phyloP scores from a whole-genome alignment of 83 land plant species.

The Thuja plicata region DNA sequence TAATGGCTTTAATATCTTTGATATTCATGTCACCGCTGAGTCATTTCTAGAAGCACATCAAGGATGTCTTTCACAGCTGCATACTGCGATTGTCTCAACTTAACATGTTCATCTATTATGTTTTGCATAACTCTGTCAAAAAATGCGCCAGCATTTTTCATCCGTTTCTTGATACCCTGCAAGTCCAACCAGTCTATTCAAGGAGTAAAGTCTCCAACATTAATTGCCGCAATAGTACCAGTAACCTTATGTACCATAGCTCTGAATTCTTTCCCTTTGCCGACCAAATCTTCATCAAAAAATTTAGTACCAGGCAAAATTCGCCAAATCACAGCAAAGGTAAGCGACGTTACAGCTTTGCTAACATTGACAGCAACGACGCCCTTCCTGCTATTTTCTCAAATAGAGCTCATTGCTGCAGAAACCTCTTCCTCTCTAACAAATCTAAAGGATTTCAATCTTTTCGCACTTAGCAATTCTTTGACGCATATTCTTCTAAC shows the following conservation, averaged over 20 bases:
- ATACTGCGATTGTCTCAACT: not conserved
- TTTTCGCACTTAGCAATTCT: constrained; percentile 21
- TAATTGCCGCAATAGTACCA: not conserved
- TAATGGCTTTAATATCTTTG: not conserved
- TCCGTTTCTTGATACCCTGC: not conserved
- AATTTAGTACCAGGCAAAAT: not conserved
- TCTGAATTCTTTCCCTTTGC: not conserved
- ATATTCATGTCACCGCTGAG: too few species aligned
- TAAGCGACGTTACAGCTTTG: not conserved
- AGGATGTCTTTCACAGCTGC: not conserved
- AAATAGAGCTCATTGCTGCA: not conserved
- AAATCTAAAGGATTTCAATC: not conserved
- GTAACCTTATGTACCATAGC: not conserved
- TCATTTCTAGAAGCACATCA: not conserved
- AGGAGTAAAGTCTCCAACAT: constrained; percentile 14
- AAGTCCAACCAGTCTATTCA: constrained; percentile 4
- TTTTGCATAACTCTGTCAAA: not conserved
- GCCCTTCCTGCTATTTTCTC: not conserved
- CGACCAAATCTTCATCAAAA: not conserved
- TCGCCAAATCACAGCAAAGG: not conserved
- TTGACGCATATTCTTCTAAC: constrained; percentile 3
- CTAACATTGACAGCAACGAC: not conserved
- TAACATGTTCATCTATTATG: not conserved
- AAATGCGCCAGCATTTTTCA: not conserved
- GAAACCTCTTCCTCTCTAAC: constrained; percentile 17